phyloP scores from a whole-genome alignment of 2,329 filamentous ascomycete genomes.

The Fusarium sp. region DNA sequence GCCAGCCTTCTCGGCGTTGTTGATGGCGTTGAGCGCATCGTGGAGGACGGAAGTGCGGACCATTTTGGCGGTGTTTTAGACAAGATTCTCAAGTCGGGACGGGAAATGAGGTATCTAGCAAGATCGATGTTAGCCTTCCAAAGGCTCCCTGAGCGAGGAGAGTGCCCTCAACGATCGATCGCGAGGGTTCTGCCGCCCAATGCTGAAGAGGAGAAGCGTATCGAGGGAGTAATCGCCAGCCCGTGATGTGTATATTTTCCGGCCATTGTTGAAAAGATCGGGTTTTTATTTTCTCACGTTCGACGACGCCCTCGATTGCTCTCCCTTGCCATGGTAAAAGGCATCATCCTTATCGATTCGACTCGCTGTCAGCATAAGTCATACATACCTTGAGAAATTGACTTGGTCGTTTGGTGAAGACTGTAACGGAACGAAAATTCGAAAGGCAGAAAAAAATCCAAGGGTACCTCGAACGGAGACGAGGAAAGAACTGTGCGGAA shows the following conservation, averaged over 20 bases:
- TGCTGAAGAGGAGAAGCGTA: constrained; percentile 74
- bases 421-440: constrained; percentile 44
- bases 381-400: constrained; percentile 61
- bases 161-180: constrained; percentile 70
- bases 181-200: constrained; percentile 78
- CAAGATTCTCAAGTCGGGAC: constrained; percentile 84
- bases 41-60: constrained; percentile 99
- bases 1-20: constrained; percentile 99
- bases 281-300: constrained; percentile 31
- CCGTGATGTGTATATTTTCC: constrained; percentile 10
- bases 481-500: constrained; percentile 50
- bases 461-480: constrained; percentile 7
- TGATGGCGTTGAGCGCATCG: constrained; percentile 99
- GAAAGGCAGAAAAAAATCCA: constrained; percentile 27
- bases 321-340: constrained; percentile 68
- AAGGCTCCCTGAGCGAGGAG: constrained; percentile 70
- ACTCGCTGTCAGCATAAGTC: constrained; percentile 47
- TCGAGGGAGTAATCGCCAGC: constrained; percentile 54
- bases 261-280: constrained; percentile 30
- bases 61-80: constrained; percentile 81
- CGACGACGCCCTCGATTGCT: constrained; percentile 65
- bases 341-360: constrained; percentile 55
- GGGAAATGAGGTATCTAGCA: constrained; percentile 75
- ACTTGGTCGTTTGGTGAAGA: constrained; percentile 44
- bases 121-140: constrained; percentile 68